Base-by-base conservation (phyloP, 2,329 filamentous ascomycete genomes). In the Epichloe hybrida region DNA sequence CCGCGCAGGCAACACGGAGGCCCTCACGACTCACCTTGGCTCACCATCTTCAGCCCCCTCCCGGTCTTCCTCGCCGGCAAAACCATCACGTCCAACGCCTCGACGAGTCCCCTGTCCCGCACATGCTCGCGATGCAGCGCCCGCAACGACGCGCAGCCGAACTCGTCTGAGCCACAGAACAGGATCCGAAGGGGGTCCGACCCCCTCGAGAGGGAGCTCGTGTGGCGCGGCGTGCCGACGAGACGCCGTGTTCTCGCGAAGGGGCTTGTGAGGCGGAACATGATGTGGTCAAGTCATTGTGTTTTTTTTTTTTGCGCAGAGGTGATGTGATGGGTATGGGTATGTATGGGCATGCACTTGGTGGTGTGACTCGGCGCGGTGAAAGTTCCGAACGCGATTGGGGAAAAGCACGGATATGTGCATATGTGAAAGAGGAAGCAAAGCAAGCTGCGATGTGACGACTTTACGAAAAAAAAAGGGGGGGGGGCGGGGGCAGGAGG, bases 141-240 rank as follows among this genome's bases (percentile, higher is more conserved):
- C 52, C 71, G 70, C 47, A 98, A 72, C 1, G 88, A 88, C 49
- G 77, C 77, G 60, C 84, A 84, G 70, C 91, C 96, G 67, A 97
- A 95, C 2, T 82, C 75, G 66, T 98, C 93, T 3, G 91, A 93
- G 55, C 93, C 93, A 68, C 90, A 97, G 69, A 96, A 98, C 4
- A 98, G 76, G 50, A 98, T 88, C 36, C 83, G 77, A 35, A 98
- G 73, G 3, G 23, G 86, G 4, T 80, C 74, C 0, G 74, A 70
- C 15, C 53, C 17, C 13, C 9, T 17, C 8, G 39, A 15, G 37
- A 27, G 41, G 20, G 46, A 11, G 50, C 15, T 27, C 39, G 5
- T 3, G 44, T 12, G 21, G 27, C 20, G 36, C 20, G 23, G 27
- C 27, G 27, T 11, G 27, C 27, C 27, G 27, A 31, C 20, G 27